Conservation (phyloP, 139 green algal genomes). For the Tetraselmis chui region DNA sequence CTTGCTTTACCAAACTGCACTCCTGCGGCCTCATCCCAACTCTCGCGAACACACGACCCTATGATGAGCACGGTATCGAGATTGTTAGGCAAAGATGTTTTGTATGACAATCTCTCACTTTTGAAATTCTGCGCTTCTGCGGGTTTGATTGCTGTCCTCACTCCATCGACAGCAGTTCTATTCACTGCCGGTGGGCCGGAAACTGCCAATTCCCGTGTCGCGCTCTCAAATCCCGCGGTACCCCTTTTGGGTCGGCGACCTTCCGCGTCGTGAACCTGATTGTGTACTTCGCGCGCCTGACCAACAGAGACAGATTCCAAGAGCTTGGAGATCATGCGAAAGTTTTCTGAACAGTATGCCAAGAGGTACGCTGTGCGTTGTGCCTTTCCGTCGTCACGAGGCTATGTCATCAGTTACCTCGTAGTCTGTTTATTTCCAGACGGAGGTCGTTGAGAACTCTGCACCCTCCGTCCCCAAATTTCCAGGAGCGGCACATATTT, state of each 20-base stretch:
- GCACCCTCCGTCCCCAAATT: too few species aligned
- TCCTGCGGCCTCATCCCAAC: not conserved
- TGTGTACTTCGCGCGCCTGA: not conserved
- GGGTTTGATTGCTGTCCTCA: too few species aligned
- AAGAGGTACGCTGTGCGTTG: slow-evolving; percentile 65
- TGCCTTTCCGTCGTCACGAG: too few species aligned
- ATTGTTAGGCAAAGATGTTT: too few species aligned
- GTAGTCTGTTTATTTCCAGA: too few species aligned
- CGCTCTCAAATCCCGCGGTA: not conserved
- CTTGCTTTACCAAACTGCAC: too few species aligned
- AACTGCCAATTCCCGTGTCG: not conserved
- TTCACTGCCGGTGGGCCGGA: not conserved
- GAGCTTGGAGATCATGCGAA: slow-evolving; percentile 90
- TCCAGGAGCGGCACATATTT: slow-evolving; percentile 92
- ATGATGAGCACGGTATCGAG: not conserved
- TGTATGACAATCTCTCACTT: too few species aligned
- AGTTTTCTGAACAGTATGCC: slow-evolving; percentile 98
- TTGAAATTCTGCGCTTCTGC: too few species aligned
- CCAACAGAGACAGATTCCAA: slow-evolving; percentile 21
- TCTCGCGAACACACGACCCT: not conserved
- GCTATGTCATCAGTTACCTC: too few species aligned
- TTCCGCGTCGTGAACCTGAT: too few species aligned
- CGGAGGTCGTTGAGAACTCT: too few species aligned
- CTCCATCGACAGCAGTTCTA: not conserved
- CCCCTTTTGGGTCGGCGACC: too few species aligned